Base-by-base conservation (phyloP, 805 yeast species). In the Ogataea nakhonphanomensis region DNA sequence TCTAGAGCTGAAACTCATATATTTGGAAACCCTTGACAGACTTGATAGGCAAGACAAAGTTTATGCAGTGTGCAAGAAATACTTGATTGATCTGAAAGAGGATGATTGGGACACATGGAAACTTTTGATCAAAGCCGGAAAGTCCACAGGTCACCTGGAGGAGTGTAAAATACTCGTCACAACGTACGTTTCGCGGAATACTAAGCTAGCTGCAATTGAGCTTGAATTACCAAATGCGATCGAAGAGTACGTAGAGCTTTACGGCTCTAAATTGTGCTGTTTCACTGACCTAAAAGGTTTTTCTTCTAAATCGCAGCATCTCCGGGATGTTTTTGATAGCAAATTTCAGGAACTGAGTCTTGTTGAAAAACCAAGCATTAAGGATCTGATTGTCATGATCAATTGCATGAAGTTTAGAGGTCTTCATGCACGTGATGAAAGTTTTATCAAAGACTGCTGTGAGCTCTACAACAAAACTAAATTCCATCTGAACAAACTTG, bases 81-180 rank as follows among this genome's bases (percentile, higher is more conserved):
- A 77, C 10, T 57, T 88, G 25, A 64, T 70, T 12, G 65, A 62
- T 4, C 62, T 71, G 17, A 58, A 68, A 8, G 72, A 84, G 39
- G 88, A 90, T 58, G 95, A 89, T 58, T 90, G 78, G 69, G 74
- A 76, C 41, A 77, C 88, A 27, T 87, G 95, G 86, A 74, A 78
- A 48, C 64, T 68, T 12, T 60, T 74, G 35, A 69, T 77, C 14
- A 62, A 67, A 32, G 64, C 89, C 2, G 69, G 71, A 0, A 51
- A 55, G 13, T 50, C 69, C 20, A 47, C 72, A 15, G 61, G 53
- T 9, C 51, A 59, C 39, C 35, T 62, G 2, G 61, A 61, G 8
- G 70, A 66, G 3, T 58, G 73, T 1, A 10, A 46, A 1, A 30
- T 48, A 2, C 47, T 65, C n/a, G 57, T 75, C 10, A 23, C 45